Conservation (phyloP, 2,329 filamentous ascomycete species). For the Coniochaeta hoffmannii region DNA sequence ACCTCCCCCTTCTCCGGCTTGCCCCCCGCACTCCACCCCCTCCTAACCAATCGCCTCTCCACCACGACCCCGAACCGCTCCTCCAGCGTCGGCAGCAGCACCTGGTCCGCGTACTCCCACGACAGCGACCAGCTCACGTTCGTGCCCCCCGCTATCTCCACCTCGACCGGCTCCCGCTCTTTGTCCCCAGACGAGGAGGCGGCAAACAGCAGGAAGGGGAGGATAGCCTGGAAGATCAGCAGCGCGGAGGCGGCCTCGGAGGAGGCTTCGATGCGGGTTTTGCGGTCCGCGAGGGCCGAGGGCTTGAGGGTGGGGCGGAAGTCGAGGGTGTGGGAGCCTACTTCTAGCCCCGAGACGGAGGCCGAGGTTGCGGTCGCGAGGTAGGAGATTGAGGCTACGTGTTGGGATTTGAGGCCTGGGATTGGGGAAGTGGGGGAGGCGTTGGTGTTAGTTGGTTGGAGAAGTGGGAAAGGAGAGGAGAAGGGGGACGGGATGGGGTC, state of each 20-base stretch:
- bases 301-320: slow-evolving; percentile 36
- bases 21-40: slow-evolving; percentile 45
- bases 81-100: slow-evolving; percentile 48
- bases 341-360: slow-evolving; percentile 37
- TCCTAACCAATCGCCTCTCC: slow-evolving; percentile 32
- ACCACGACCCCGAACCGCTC: slow-evolving; percentile 40
- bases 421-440: too few species aligned
- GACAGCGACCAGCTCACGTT: slow-evolving; percentile 50
- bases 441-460: slow-evolving; percentile 3
- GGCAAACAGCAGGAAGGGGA: slow-evolving; percentile 52
- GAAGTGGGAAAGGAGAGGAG: neutral
- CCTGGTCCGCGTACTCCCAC: slow-evolving; percentile 57
- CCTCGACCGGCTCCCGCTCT: slow-evolving; percentile 32
- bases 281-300: slow-evolving; percentile 29
- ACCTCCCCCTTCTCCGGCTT: slow-evolving; percentile 29
- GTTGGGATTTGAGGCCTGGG: slow-evolving; percentile 52
- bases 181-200: too few species aligned
- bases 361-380: slow-evolving; percentile 45
- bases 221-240: slow-evolving; percentile 52
- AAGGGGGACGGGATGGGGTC: neutral
- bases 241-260: slow-evolving; percentile 42
- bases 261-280: slow-evolving; percentile 40
- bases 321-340: slow-evolving; percentile 43
- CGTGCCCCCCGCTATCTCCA: slow-evolving; percentile 51
- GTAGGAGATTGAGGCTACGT: slow-evolving; percentile 47